These are phyloP conservation scores for Apostasia shenzhenica DNA, from an alignment of 106 monocot species.

Conservation along the genomic window DNA sequence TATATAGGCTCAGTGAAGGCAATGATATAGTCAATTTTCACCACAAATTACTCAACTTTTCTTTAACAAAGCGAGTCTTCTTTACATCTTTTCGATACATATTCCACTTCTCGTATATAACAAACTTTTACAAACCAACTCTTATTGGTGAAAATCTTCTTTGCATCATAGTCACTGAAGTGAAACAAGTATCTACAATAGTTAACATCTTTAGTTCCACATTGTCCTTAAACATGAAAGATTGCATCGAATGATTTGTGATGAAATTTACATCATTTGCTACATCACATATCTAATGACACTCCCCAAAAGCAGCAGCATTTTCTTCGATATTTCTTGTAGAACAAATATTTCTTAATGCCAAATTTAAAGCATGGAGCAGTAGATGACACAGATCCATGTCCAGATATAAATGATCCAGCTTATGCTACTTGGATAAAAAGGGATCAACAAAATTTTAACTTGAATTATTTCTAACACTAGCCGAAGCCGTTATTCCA, in stretches of 20 bases:
- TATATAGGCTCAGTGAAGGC: conserved; percentile 17
- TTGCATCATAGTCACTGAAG: conserved; percentile 6
- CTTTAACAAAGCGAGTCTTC: conserved; percentile 8
- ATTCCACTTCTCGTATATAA: conserved; percentile 1
- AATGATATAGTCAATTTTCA: conserved; percentile 17
- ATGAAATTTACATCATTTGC: conserved; percentile 5
- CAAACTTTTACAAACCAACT: not conserved
- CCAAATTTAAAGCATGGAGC: conserved; percentile 5
- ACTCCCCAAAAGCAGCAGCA: not conserved
- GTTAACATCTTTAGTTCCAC: conserved; percentile 8
- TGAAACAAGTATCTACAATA: conserved; percentile 9
- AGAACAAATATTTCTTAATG: conserved; percentile 14
- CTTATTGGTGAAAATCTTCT: conserved; percentile 13
- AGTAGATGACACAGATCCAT: no score
- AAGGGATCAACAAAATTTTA: no score
- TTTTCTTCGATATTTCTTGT: conserved; percentile 8
- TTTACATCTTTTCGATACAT: conserved; percentile 1
- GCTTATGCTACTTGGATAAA: no score
- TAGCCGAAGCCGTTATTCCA: no score
- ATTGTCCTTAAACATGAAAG: conserved; percentile 6
- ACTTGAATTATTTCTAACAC: no score
- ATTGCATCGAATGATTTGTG: conserved; percentile 7
- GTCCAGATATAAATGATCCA: no score
- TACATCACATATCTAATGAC: conserved; percentile 10
- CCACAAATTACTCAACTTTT: conserved; percentile 2